Conservation (phyloP, 2,329 filamentous ascomycete genomes). For the Arthrinium puccinioides region DNA sequence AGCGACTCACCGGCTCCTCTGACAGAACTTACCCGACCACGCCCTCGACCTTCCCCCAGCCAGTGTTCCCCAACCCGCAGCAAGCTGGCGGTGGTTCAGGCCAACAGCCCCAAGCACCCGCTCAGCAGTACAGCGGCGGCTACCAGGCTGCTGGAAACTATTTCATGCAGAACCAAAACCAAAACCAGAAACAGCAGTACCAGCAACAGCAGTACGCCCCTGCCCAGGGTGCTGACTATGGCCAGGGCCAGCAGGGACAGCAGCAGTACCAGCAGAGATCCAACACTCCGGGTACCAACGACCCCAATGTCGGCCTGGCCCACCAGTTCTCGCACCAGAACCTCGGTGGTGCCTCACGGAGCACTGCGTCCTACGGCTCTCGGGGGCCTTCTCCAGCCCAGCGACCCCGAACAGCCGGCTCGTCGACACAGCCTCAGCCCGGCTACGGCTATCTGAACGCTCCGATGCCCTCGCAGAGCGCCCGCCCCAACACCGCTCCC, state of each 20-base stretch:
- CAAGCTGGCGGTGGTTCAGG: conserved; percentile 41
- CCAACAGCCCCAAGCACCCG: conserved; percentile 26
- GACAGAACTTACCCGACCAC: conserved; percentile 77
- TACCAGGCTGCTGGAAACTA: conserved; percentile 46
- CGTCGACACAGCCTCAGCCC: conserved; percentile 53
- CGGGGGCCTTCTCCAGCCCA: conserved; percentile 63
- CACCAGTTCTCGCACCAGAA: conserved; percentile 98
- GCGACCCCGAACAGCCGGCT: conserved; percentile 79
- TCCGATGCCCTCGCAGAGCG: conserved; percentile 55
- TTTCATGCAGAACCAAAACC: conserved; percentile 54
- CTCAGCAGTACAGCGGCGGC: conserved; percentile 36
- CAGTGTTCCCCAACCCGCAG: conserved; percentile 51
- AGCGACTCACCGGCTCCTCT: conserved; percentile 50
- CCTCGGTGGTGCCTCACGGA: conserved; percentile 63
- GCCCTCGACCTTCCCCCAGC: conserved; percentile 92
- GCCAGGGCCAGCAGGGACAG: conserved; percentile 21
- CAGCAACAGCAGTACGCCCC: conserved; percentile 28
- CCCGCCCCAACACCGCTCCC: conserved; percentile 39
- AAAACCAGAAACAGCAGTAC: conserved; percentile 41
- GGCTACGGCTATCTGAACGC: conserved; percentile 63
- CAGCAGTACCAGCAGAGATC: conserved; percentile 42
- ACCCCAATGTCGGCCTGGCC: conserved; percentile 83
- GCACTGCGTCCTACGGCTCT: conserved; percentile 58
- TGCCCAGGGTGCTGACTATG: conserved; percentile 17
- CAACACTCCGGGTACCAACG: conserved; percentile 58